Evolutionary conservation across 2,329 filamentous ascomycete genomes (phyloP).

Genomic region (Ascochyta koolunga): DNA sequence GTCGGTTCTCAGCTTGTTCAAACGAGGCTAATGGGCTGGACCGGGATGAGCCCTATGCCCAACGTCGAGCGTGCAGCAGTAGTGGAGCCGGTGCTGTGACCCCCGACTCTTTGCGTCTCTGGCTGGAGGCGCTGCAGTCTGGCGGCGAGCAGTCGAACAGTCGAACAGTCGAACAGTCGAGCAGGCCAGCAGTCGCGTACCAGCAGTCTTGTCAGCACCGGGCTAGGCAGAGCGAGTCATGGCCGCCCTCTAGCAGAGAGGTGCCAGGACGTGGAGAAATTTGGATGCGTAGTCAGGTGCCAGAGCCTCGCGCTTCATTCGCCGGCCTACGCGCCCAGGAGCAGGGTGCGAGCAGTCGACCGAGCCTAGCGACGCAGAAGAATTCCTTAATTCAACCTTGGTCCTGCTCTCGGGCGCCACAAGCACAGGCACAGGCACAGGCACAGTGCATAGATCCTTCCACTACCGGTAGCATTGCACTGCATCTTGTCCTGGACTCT

Average conservation of each 20-base stretch:
- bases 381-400: constrained; percentile 8
- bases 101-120: constrained; percentile 25
- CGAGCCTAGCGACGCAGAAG: constrained; percentile 8
- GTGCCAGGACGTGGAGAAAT: constrained; percentile 5
- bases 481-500: too few species aligned
- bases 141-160: constrained; percentile 5
- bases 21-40: constrained; percentile 35
- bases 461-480: background rate
- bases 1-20: constrained; percentile 29
- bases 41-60: constrained; percentile 23
- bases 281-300: constrained; percentile 8
- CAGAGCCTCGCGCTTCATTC: constrained; percentile 5
- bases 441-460: too few species aligned
- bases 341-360: constrained; percentile 8
- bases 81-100: constrained; percentile 16
- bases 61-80: constrained; percentile 10
- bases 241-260: constrained; percentile 19
- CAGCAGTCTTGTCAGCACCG: constrained; percentile 4
- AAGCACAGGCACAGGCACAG: constrained; percentile 2
- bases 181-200: background rate
- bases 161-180: background rate
- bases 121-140: background rate
- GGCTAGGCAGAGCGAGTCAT: constrained; percentile 13
- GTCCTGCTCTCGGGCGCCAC: background rate
- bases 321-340: constrained; percentile 14